A percentile compares a stretch with the other conserved stretches of the same genome.
Evolutionary conservation across 805 yeast genomes (phyloP).

Genomic region (Saturnispora serradocipensis): DNA sequence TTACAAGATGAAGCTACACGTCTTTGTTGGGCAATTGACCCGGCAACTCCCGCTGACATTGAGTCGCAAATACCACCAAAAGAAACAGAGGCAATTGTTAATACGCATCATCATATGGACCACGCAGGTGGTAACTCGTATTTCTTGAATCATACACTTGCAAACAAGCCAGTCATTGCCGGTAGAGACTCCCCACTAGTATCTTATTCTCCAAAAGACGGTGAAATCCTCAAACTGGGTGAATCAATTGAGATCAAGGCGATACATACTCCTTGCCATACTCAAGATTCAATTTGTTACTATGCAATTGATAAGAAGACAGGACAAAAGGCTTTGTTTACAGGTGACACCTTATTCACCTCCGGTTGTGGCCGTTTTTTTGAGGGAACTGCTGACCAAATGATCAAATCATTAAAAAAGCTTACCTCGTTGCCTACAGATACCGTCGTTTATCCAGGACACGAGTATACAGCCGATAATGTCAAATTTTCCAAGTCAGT

Average conservation of each 20-base stretch:
- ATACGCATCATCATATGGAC: slow-evolving; percentile 95
- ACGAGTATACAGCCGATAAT: slow-evolving; percentile 85
- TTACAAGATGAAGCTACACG: slow-evolving; percentile 57
- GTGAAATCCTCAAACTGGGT: slow-evolving; percentile 56
- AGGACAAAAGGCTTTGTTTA: slow-evolving; percentile 66
- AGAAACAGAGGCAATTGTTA: slow-evolving; percentile 65
- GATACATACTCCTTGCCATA: slow-evolving; percentile 94
- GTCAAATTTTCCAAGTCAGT: slow-evolving; percentile 67
- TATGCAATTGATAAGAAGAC: slow-evolving; percentile 57
- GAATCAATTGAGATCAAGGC: slow-evolving; percentile 58
- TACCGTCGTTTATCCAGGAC: slow-evolving; percentile 85
- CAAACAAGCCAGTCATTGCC: slow-evolving; percentile 60
- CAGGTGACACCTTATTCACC: slow-evolving; percentile 91
- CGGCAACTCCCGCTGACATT: slow-evolving; percentile 78
- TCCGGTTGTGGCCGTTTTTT: slow-evolving; percentile 97
- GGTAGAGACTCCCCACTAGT: slow-evolving; percentile 78
- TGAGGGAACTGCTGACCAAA: slow-evolving; percentile 78
- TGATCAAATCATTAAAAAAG: slow-evolving; percentile 60
- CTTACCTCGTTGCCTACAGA: slow-evolving; percentile 56
- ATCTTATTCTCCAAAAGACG: slow-evolving; percentile 57
- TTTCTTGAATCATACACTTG: slow-evolving; percentile 25
- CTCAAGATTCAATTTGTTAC: slow-evolving; percentile 92
- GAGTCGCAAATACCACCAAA: slow-evolving; percentile 31
- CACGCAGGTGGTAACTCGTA: slow-evolving; percentile 80
- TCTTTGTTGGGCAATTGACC: slow-evolving; percentile 80